phyloP scores from a whole-genome alignment of 345 rosid species.

The Salix purpurea region DNA sequence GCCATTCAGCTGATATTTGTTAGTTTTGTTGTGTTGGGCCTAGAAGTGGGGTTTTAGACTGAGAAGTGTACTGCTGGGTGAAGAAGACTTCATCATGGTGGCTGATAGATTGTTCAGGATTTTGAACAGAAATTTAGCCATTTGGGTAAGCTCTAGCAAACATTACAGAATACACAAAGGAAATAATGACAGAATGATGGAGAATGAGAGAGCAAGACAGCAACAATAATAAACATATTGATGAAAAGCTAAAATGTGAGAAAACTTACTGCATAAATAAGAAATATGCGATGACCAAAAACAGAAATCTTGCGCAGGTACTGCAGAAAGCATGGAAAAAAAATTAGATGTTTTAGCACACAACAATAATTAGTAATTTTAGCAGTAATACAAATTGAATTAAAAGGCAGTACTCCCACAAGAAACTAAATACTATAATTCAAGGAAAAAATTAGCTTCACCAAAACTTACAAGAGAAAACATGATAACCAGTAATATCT shows the following conservation, averaged over 20 bases:
- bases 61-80: not conserved
- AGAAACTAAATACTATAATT: not conserved
- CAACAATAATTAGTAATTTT: not conserved
- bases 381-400: not conserved
- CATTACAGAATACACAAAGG: not conserved
- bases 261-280: slow-evolving; percentile 76
- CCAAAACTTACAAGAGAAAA: slow-evolving; percentile 83
- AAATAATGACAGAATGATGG: not conserved
- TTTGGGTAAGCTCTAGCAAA: not conserved
- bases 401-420: not conserved
- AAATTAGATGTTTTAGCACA: slow-evolving; percentile 11
- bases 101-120: not conserved
- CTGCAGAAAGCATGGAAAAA: slow-evolving; percentile 42
- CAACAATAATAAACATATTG: not conserved
- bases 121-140: not conserved
- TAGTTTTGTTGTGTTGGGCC: not conserved
- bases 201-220: not conserved
- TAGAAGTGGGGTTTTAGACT: not conserved
- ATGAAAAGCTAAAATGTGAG: not conserved
- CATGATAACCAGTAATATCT: slow-evolving; percentile 71
- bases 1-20: not conserved
- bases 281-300: slow-evolving; percentile 86
- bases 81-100: not conserved
- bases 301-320: slow-evolving; percentile 91
- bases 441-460: slow-evolving; percentile 3